Conservation (phyloP, 2,329 filamentous ascomycete species). For the Monosporascus sp. region DNA sequence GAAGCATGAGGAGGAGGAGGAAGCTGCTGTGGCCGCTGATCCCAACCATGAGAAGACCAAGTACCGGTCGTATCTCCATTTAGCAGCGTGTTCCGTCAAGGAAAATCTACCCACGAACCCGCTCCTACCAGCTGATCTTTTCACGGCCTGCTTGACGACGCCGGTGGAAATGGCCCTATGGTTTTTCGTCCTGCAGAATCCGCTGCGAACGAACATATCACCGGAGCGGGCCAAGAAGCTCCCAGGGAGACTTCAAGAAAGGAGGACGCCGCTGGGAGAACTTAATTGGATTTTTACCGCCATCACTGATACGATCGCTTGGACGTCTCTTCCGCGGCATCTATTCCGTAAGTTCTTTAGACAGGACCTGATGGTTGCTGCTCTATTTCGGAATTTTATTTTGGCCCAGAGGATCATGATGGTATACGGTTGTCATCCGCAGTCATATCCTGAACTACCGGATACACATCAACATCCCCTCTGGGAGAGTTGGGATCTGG, state of each 20-base stretch:
- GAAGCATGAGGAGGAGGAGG: constrained; percentile 88
- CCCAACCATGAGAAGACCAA: constrained; percentile 76
- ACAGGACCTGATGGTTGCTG: constrained; percentile 98
- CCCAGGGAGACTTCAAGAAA: constrained; percentile 85
- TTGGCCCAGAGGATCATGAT: constrained; percentile 94
- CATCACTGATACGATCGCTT: constrained; percentile 97
- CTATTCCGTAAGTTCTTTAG: constrained; percentile 96
- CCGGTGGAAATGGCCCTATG: constrained; percentile 96
- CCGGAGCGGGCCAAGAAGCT: constrained; percentile 83
- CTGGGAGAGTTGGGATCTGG: constrained; percentile 97
- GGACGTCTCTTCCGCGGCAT: constrained; percentile 86
- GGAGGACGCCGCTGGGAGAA: constrained; percentile 88
- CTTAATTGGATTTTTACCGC: constrained; percentile 99
- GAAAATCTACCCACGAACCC: constrained; percentile 95
- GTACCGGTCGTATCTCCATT: constrained; percentile 69
- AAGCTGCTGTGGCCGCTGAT: constrained; percentile 69
- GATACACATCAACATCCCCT: constrained; percentile 91
- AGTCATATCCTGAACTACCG: constrained; percentile 86
- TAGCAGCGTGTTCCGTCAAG: constrained; percentile 84
- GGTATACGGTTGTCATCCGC: constrained; percentile 90
- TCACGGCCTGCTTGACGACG: constrained; percentile 92
- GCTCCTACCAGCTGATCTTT: constrained; percentile 85
- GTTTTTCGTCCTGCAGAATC: constrained; percentile 94
- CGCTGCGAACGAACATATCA: constrained; percentile 60
- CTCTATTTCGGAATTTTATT: constrained; percentile 91